Base-by-base conservation (phyloP, 148 eudicot genomes). In the Rhododendron mucronatum region DNA sequence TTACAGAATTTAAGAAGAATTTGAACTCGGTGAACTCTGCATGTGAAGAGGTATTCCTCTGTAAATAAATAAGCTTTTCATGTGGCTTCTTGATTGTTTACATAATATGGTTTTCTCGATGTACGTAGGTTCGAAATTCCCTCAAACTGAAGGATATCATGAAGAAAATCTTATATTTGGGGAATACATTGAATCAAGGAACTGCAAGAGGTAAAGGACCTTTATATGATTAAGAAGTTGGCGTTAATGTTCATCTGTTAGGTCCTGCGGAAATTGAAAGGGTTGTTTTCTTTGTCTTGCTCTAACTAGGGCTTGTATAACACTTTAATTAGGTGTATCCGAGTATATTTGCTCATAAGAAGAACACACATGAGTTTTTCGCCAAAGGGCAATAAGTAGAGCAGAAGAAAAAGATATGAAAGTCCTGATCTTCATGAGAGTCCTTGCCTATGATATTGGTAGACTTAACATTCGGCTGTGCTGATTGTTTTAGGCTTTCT, bases 131-230 rank as follows among this genome's bases (percentile, higher is more conserved):
- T 55, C 94, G 98, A 71, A 91, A 89, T 83, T 95, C 96, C 82
- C 23, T 63, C 88, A 96, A 94, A 89, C 87, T 96, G 90, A 96
- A 96, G 90, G 97, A 94, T 86, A 91, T 95, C 33, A 89, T 96
- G 98, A 92, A 94, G 87, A 88, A 86, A 83, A 95, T 96, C 83
- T 92, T 96, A 71, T 89, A 85, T 90, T 92, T 96, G 33, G 99
- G 99, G 65, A 96, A 96, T 85, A 88, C 95, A 55, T 88, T 96
- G 86, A 95, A 96, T 87, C 93, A 94, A 80, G 98, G 99, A 91
- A 95, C 98, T 88, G 97, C 99, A 63, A 92, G 98, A 90, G 99
- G 99, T 96, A 92, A 84, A 67, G 84, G 50, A 67, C 57, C 51
- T 88, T 77, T 74, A 35, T 83, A 30, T 69, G 78, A 41, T 85